A percentile compares a stretch with the other conserved stretches of the same genome.
These are phyloP conservation scores for Vitellaria paradoxa DNA, from an alignment of 179 eudicot species.

Conservation along the genomic window DNA sequence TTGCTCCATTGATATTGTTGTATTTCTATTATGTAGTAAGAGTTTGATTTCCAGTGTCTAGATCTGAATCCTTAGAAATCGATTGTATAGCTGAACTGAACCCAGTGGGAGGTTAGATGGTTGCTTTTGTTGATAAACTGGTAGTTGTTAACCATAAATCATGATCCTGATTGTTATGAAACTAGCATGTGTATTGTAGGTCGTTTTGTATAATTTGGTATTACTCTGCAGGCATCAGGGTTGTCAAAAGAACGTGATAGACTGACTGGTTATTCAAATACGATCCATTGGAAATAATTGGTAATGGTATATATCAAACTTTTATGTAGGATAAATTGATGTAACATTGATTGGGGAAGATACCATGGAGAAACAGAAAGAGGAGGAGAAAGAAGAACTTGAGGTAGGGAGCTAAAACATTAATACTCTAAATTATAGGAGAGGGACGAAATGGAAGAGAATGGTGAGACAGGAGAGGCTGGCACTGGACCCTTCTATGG, in stretches of 20 bases:
- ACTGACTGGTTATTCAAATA: too few relatives aligned
- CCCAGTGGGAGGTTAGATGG: background rate
- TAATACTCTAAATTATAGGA: background rate
- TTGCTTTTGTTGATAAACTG: background rate
- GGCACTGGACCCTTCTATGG: background rate
- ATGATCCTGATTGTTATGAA: slow-evolving; percentile 1
- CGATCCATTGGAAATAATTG: background rate
- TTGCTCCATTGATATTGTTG: too few relatives aligned
- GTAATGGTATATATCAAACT: background rate
- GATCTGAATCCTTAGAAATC: background rate
- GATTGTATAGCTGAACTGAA: background rate
- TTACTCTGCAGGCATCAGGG: background rate
- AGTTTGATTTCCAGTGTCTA: background rate
- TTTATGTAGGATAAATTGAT: background rate
- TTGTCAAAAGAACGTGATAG: background rate
- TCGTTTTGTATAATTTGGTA: background rate
- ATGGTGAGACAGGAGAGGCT: too few relatives aligned
- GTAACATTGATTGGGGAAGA: background rate
- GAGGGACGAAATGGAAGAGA: background rate
- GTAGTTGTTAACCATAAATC: background rate
- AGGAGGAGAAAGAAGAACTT: background rate
- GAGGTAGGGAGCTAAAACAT: background rate
- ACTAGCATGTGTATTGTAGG: background rate
- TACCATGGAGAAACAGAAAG: background rate
- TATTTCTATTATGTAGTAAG: background rate